A percentile compares a stretch with the other conserved stretches of the same genome.
Evolutionary conservation across 192 early-diverging fungal genomes (phyloP).

Genomic region (Coemansia sp.): DNA sequence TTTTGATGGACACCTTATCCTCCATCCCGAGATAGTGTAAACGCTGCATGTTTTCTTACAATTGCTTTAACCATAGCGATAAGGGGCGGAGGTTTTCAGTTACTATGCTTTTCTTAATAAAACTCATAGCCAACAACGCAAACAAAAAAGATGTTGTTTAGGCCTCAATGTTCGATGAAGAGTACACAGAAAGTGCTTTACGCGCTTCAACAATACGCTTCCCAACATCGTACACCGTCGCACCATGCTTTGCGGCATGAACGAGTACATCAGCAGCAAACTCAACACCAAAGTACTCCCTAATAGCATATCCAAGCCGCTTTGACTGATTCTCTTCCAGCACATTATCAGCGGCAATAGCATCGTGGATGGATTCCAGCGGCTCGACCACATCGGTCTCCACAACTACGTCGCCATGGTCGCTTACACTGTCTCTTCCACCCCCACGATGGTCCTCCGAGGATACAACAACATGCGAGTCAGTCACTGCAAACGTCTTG

Average conservation of each 20-base stretch:
- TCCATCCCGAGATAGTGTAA: neutral
- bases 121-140: too few relatives aligned
- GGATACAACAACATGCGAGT: slow-evolving; percentile 19
- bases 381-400: slow-evolving; percentile 51
- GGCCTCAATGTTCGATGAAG: slow-evolving; percentile 26
- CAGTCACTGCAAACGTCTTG: slow-evolving; percentile 48
- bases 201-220: slow-evolving; percentile 58
- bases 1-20: neutral
- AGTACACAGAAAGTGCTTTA: slow-evolving; percentile 58
- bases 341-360: slow-evolving; percentile 33
- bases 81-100: neutral
- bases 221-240: slow-evolving; percentile 51
- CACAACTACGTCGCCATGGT: slow-evolving; percentile 31
- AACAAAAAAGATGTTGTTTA: neutral
- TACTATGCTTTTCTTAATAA: neutral
- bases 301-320: slow-evolving; percentile 80
- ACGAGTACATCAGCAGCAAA: slow-evolving; percentile 63
- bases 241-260: slow-evolving; percentile 53
- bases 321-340: slow-evolving; percentile 60
- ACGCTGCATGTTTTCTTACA: neutral
- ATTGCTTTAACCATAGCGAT: slow-evolving; percentile 2
- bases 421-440: slow-evolving; percentile 1
- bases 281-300: slow-evolving; percentile 82
- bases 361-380: slow-evolving; percentile 35
- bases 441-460: neutral